Conservation (phyloP, 345 rosid species). For the Passiflora organensis region DNA sequence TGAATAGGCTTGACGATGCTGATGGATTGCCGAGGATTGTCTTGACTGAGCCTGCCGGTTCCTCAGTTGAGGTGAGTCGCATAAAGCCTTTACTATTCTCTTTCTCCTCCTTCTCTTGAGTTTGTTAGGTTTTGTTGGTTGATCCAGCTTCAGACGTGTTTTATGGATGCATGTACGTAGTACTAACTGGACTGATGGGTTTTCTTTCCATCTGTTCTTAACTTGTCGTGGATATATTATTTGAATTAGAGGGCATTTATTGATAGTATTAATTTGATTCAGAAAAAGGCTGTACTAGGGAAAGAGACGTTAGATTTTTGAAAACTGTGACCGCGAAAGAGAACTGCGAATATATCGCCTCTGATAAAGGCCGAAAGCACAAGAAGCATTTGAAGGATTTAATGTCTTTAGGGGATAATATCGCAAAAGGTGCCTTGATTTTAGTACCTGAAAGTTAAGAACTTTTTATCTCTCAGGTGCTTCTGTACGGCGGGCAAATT, state of each 20-base stretch:
- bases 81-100: background rate
- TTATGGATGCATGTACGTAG: background rate
- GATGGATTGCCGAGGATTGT: slow-evolving; percentile 63
- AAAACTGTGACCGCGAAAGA: no score
- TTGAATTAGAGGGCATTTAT: background rate
- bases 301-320: background rate
- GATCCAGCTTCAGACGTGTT: background rate
- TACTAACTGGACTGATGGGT: background rate
- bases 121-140: background rate
- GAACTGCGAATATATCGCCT: no score
- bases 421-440: no score
- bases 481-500: slow-evolving; percentile 81
- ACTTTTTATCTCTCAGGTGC: slow-evolving; percentile 56
- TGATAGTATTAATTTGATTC: no score
- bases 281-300: background rate
- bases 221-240: background rate
- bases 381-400: no score
- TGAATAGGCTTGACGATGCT: slow-evolving; percentile 52
- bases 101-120: background rate
- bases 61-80: slow-evolving; percentile 60
- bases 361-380: no score
- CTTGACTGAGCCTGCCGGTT: slow-evolving; percentile 77
- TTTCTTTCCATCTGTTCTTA: background rate
- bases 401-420: no score
- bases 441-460: background rate